Conservation (phyloP, 176 grass and related monocot genomes). For the Eragrostis curvula region DNA sequence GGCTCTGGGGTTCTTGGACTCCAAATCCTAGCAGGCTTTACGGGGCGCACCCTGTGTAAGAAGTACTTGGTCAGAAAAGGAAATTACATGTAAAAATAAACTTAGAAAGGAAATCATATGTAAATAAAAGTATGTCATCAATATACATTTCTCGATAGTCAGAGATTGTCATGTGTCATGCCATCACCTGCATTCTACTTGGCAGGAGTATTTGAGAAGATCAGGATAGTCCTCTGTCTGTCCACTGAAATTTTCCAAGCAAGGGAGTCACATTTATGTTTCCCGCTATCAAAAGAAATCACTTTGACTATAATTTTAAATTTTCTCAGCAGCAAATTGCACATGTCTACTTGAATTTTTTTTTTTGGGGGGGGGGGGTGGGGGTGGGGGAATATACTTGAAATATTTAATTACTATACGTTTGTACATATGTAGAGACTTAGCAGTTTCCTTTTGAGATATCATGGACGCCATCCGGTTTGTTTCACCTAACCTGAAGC, state of each 20-base stretch:
- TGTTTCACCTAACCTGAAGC: constrained; percentile 78
- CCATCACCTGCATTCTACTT: constrained; percentile 82
- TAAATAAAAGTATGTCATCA: neutral
- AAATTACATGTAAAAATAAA: neutral
- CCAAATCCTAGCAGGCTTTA: constrained; percentile 71
- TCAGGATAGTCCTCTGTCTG: constrained; percentile 72
- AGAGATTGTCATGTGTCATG: neutral
- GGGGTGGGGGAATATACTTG: too few species aligned
- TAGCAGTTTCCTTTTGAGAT: constrained; percentile 24
- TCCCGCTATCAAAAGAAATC: neutral
- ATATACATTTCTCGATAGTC: constrained; percentile 5
- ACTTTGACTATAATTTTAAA: neutral
- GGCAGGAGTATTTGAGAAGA: constrained; percentile 92
- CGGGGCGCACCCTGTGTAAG: constrained; percentile 63
- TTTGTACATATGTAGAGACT: neutral
- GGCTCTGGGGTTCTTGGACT: constrained; percentile 36
- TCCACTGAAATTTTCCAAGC: constrained; percentile 72
- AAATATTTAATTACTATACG: neutral
- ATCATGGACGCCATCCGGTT: constrained; percentile 7
- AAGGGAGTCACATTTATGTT: constrained; percentile 31
- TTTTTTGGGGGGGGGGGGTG: too few species aligned
- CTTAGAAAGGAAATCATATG: too few species aligned
- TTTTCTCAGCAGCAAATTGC: constrained; percentile 5
- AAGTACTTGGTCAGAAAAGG: constrained; percentile 34
- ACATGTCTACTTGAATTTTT: neutral